Conservation (phyloP, 2,329 filamentous ascomycete species). For the Neopestalotiopsis clavispora region DNA sequence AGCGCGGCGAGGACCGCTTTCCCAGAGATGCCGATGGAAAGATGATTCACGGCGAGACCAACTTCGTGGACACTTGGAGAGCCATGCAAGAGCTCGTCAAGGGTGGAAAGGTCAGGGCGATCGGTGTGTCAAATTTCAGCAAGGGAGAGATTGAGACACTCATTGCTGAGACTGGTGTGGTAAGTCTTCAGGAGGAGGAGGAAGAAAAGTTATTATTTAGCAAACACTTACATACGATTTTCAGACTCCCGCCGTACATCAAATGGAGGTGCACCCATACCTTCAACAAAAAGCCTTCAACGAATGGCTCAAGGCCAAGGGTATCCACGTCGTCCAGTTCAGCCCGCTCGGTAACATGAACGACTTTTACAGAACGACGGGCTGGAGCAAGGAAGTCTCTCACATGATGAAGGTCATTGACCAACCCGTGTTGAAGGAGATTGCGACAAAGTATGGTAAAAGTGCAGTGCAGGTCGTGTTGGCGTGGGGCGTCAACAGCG, state of each 20-base stretch:
- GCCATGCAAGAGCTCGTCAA: slow-evolving; percentile 47
- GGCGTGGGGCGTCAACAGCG: slow-evolving; percentile 39
- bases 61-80: slow-evolving; percentile 21
- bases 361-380: slow-evolving; percentile 34
- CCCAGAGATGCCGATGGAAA: slow-evolving; percentile 24
- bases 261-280: slow-evolving; percentile 54
- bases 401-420: slow-evolving; percentile 35
- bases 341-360: slow-evolving; percentile 40
- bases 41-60: slow-evolving; percentile 28
- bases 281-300: slow-evolving; percentile 42
- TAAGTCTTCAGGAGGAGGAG: not conserved
- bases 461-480: slow-evolving; percentile 39
- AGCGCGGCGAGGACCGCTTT: slow-evolving; percentile 18
- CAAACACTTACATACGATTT: slow-evolving; percentile 21
- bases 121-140: slow-evolving; percentile 65
- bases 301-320: slow-evolving; percentile 24
- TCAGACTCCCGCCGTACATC: slow-evolving; percentile 46
- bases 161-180: slow-evolving; percentile 36
- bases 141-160: slow-evolving; percentile 51
- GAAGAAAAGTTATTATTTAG: slow-evolving; percentile 8
- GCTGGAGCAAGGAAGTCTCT: slow-evolving; percentile 35
- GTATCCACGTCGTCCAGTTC: slow-evolving; percentile 39
- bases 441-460: slow-evolving; percentile 34
- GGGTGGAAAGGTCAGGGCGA: slow-evolving; percentile 58
- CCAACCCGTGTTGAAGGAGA: slow-evolving; percentile 30